phyloP scores from a whole-genome alignment of 495 filamentous ascomycete genomes.

The Tetracladium setigerum region DNA sequence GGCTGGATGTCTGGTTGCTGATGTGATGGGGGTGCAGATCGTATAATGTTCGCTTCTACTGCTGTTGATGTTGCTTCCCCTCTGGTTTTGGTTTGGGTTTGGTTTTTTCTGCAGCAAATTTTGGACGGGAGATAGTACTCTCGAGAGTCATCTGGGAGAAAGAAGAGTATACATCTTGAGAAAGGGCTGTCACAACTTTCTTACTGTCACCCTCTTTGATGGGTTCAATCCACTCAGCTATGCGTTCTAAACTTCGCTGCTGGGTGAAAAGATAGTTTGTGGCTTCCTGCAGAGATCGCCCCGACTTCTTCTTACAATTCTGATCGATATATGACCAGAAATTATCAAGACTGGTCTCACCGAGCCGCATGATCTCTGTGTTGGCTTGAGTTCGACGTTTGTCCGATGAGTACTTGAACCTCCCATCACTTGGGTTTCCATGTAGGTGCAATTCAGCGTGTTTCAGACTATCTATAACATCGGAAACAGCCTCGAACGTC shows the following conservation, averaged over 20 bases:
- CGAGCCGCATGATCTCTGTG: conserved; percentile 30
- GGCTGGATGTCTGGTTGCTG: conserved; percentile 15
- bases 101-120: too few species aligned
- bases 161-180: too few species aligned
- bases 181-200: background rate
- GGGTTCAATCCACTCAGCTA: conserved; percentile 41
- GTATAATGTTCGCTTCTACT: too few species aligned
- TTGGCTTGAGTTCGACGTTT: conserved; percentile 39
- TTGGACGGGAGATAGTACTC: too few species aligned
- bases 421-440: conserved; percentile 23
- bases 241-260: conserved; percentile 33
- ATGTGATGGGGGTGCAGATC: too few species aligned
- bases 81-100: too few species aligned
- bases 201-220: background rate
- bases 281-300: conserved; percentile 13
- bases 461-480: conserved; percentile 13
- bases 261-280: conserved; percentile 24
- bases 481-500: conserved; percentile 5
- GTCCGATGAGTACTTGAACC: conserved; percentile 41
- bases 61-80: too few species aligned
- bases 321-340: conserved; percentile 38
- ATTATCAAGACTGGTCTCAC: conserved; percentile 39
- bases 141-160: too few species aligned
- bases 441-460: conserved; percentile 11
- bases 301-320: conserved; percentile 2